A percentile compares a stretch with the other conserved stretches of the same genome.
phyloP scores from a whole-genome alignment of 2,329 filamentous ascomycete genomes.

The Raffaelea ambrosiae region DNA sequence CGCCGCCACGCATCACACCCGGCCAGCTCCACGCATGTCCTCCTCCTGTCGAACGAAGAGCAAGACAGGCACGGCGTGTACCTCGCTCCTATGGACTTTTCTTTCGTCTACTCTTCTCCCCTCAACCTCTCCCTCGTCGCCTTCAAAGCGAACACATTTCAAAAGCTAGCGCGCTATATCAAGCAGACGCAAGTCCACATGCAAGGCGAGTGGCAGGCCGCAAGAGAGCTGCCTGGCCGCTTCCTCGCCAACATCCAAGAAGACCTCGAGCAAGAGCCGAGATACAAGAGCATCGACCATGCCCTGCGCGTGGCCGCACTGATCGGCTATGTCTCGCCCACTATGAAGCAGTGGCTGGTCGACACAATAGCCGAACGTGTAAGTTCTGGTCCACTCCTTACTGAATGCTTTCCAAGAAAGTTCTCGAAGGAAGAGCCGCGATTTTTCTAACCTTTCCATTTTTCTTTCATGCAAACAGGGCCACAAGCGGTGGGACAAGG shows the following conservation, averaged over 20 bases:
- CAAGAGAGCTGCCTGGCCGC: slow-evolving; percentile 67
- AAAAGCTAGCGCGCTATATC: slow-evolving; percentile 80
- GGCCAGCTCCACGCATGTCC: slow-evolving; percentile 64
- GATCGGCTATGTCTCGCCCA: slow-evolving; percentile 69
- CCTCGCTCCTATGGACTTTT: slow-evolving; percentile 72
- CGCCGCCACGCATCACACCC: slow-evolving; percentile 62
- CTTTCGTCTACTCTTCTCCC: slow-evolving; percentile 69
- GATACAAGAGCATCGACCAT: slow-evolving; percentile 56
- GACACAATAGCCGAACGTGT: slow-evolving; percentile 75
- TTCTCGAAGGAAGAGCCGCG: too few species aligned
- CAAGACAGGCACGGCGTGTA: slow-evolving; percentile 37
- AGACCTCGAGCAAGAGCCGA: slow-evolving; percentile 55
- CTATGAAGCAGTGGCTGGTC: slow-evolving; percentile 79
- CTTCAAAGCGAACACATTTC: slow-evolving; percentile 77
- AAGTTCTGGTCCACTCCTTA: slow-evolving; percentile 18
- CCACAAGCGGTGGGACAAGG: slow-evolving; percentile 92
- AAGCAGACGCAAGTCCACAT: slow-evolving; percentile 74
- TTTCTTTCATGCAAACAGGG: slow-evolving; percentile 42
- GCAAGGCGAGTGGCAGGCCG: slow-evolving; percentile 72
- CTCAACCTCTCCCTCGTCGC: slow-evolving; percentile 77
- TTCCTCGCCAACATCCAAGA: slow-evolving; percentile 73
- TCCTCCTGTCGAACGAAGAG: slow-evolving; percentile 44
- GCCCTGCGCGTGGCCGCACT: slow-evolving; percentile 78
- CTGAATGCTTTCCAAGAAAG: too few species aligned
- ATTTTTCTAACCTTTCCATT: too few species aligned